Percentiles rank a stretch among this genome's conserved stretches.
These are phyloP conservation scores for Pythium dissimile DNA, from an alignment of 352 stramenopile species.

Conservation along the genomic window DNA sequence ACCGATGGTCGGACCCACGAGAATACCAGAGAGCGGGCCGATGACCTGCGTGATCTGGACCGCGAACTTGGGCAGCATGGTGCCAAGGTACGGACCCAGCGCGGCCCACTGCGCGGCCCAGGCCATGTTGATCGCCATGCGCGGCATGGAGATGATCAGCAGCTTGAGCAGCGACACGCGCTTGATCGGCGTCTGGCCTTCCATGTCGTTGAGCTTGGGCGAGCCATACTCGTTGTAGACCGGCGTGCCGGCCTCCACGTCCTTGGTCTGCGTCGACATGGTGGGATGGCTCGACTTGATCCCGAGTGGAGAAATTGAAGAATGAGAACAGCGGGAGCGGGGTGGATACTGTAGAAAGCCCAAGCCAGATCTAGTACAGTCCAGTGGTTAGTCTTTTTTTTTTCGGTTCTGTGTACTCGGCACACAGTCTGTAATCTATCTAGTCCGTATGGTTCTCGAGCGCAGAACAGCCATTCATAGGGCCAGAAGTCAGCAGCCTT, in stretches of 20 bases:
- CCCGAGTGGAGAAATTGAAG: background rate
- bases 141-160: constrained; percentile 48
- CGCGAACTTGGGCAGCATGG: constrained; percentile 15
- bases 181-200: background rate
- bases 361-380: no score
- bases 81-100: constrained; percentile 25
- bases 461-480: background rate
- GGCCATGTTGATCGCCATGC: constrained; percentile 41
- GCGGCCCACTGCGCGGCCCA: constrained; percentile 23
- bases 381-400: no score
- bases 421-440: no score
- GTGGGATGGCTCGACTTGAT: background rate
- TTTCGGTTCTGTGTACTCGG: no score
- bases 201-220: constrained; percentile 13
- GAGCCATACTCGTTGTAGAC: constrained; percentile 13
- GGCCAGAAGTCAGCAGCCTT: background rate
- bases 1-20: constrained; percentile 9
- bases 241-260: constrained; percentile 8
- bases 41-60: constrained; percentile 29
- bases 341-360: background rate
- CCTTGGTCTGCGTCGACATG: background rate
- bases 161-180: constrained; percentile 28
- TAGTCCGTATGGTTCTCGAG: no score
- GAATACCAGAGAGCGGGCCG: constrained; percentile 21
- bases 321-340: background rate